Evolutionary conservation across 805 yeast species (phyloP), one percentile per base, ranked within the genome.

Genomic region (Cyberlindnera misumaiensis): DNA sequence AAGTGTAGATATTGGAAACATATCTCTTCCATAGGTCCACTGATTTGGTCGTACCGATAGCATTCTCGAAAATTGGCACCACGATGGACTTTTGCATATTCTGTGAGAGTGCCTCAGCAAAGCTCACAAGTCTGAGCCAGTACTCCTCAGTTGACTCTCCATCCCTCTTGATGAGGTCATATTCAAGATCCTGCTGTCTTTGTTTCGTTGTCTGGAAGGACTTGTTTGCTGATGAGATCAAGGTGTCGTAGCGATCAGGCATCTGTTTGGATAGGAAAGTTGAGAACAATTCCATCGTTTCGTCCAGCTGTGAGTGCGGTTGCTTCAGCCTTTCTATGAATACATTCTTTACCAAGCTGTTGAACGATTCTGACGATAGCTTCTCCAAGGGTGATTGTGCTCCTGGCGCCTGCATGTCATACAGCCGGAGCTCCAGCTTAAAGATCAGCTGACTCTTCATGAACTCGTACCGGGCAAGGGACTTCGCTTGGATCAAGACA

Each of bases 241-340:
- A 52, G 0, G 36, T 28, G 1, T 58, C 60, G 42, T 73, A 73
- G 3, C 57, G 34, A 1, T 47, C 47, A 1, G 53, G 36, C 16
- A 46, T 53, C 32, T 59, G 30, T 3, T 39, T 28, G 1, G 75
- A 56, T 2, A 73, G 57, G 38, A 72, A 69, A 1, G 52, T 18
- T 1, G 78, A 73, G 32, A 59, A 65, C 1, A 55, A 53, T 9
- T 59, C 51, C 46, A 60, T 67, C 0, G 76, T 65, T 0, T 62
- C 60, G 4, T 68, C 70, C 7, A 73, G 39, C 3, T 54, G 46
- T 1, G 48, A 40, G 50, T 72, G 77, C 0, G 78, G 78, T 9
- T 49, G 44, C 2, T 46, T 29, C 5, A 76, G 48, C 29, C 73
- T 52, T 20, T 56, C 46, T 4, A 26, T 13, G 13, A 20, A 34